Conservation (phyloP, 257 asterid genomes). For the Scutellaria baicalensis region DNA sequence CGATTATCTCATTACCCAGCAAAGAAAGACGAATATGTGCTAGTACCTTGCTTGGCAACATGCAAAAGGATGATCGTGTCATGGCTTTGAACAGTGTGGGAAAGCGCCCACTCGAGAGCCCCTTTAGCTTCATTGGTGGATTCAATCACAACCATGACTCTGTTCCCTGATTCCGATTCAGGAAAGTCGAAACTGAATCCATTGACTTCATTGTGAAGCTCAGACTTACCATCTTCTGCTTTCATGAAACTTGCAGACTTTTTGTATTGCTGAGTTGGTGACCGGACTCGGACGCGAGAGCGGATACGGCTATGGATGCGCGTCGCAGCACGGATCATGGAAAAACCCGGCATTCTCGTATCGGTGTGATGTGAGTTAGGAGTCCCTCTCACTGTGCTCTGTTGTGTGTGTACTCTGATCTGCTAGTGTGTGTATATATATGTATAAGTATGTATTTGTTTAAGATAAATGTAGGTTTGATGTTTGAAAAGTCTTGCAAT, state of each 20-base stretch:
- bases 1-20: too few species aligned
- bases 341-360: constrained; percentile 38
- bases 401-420: constrained; percentile 2
- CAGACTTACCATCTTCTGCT: constrained; percentile 25
- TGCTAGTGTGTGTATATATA: not conserved
- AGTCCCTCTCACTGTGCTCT: not conserved
- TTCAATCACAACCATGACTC: constrained; percentile 88
- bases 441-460: not conserved
- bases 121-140: constrained; percentile 48
- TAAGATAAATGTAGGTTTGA: constrained; percentile 3
- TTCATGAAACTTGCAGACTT: not conserved
- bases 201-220: constrained; percentile 14
- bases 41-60: constrained; percentile 48
- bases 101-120: constrained; percentile 85
- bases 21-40: not conserved
- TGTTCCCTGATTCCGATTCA: constrained; percentile 44
- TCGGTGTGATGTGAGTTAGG: too few species aligned
- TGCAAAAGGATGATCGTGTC: constrained; percentile 66
- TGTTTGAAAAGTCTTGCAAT: constrained; percentile 9
- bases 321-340: constrained; percentile 41
- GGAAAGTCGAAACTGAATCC: constrained; percentile 36
- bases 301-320: constrained; percentile 35
- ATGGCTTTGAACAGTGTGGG: constrained; percentile 71
- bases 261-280: constrained; percentile 37
- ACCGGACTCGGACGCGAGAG: constrained; percentile 42